Percentiles rank a stretch among this genome's conserved stretches.
Conservation (phyloP, 2,329 filamentous ascomycete genomes). For the Venturia nashicola region DNA sequence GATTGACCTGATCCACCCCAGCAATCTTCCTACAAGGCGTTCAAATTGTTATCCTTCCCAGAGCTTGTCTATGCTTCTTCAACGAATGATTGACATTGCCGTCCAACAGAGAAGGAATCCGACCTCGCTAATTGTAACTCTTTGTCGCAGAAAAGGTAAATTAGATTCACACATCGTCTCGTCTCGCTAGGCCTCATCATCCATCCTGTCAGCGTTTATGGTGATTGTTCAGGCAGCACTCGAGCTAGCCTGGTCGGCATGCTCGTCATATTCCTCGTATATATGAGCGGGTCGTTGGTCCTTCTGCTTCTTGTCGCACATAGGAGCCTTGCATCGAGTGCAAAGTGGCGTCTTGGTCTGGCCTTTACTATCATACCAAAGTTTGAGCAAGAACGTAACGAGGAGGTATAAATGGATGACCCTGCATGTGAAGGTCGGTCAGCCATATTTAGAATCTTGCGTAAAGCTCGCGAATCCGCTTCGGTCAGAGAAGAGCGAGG, state of each 20-base stretch:
- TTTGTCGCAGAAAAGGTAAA: background rate
- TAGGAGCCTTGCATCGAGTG: background rate
- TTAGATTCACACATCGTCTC: background rate
- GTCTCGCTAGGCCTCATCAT: background rate
- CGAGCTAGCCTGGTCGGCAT: background rate
- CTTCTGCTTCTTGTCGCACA: background rate
- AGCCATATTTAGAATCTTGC: background rate
- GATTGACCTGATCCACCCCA: background rate
- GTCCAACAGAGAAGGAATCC: background rate
- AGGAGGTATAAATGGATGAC: background rate
- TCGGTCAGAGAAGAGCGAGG: too few relatives aligned
- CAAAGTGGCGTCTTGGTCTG: background rate
- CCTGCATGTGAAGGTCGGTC: background rate
- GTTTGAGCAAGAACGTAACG: background rate
- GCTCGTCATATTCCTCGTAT: background rate
- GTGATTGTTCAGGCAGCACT: background rate
- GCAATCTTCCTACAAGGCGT: background rate
- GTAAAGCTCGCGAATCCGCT: too few relatives aligned
- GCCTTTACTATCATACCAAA: background rate
- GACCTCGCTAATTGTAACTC: background rate
- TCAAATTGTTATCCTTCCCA: background rate
- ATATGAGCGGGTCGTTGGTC: background rate
- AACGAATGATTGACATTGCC: background rate
- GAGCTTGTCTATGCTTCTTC: background rate
- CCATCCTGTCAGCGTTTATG: background rate